These are phyloP conservation scores for Pseudozyma thailandica DNA, from an alignment of 1,284 basidiomycete genomes.

Conservation along the genomic window DNA sequence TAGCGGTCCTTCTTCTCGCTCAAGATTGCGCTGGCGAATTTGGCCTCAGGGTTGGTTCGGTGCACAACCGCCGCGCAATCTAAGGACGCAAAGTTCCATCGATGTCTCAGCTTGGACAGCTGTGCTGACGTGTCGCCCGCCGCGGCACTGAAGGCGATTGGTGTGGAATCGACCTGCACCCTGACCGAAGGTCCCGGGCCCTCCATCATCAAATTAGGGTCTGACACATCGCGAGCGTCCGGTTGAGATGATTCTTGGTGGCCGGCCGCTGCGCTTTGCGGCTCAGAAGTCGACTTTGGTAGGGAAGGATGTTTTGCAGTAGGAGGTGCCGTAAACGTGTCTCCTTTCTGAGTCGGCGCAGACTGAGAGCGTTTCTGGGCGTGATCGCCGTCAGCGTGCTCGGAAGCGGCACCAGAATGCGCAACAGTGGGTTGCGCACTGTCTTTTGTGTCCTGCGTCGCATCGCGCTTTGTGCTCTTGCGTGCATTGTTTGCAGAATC, in stretches of 20 bases:
- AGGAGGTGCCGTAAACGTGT: no score
- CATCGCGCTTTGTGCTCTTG: not conserved
- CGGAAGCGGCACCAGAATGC: not conserved
- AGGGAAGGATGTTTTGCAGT: no score
- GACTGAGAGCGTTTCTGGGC: no score
- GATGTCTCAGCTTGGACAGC: conserved; percentile 59
- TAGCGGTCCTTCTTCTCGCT: conserved; percentile 92
- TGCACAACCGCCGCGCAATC: conserved; percentile 95
- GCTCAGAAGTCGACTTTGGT: not conserved
- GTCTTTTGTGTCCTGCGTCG: not conserved
- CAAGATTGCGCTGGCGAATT: conserved; percentile 84
- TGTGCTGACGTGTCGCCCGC: conserved; percentile 43
- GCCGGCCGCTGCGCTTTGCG: not conserved
- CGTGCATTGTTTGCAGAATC: not conserved
- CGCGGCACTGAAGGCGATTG: conserved; percentile 22
- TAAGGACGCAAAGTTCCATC: conserved; percentile 89
- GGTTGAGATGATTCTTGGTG: not conserved
- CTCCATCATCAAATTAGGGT: not conserved
- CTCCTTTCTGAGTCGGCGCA: no score
- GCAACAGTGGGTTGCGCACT: conserved; percentile 1
- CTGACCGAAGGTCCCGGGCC: not conserved
- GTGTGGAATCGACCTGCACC: not conserved
- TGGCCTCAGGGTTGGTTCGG: conserved; percentile 81
- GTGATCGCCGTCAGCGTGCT: not conserved
- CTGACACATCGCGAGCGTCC: not conserved